Evolutionary conservation across 1,284 basidiomycete species (phyloP), one percentile per base, ranked within the genome.

Genomic region (Cryptococcus sp.): DNA sequence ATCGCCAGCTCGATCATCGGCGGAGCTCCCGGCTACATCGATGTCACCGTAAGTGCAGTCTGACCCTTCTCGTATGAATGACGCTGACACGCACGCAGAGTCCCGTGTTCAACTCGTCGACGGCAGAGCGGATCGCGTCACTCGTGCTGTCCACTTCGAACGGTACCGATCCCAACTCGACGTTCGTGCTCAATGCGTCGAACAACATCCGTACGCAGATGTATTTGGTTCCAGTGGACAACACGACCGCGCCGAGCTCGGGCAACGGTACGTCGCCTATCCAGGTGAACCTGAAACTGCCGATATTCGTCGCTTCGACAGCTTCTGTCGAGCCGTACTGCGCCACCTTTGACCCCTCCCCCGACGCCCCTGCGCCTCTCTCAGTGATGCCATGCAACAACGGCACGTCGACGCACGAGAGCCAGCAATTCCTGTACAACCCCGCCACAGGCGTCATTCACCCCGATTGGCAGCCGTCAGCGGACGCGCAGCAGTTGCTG

Each of bases 361-460:
- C 85, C 2, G 60, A 75, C 8, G 64, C 74, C 1, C 80, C 85
- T 0, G 78, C 81, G 11, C 81, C 83, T 6, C 77, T 88, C 66
- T 81, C 79, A 3, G 81, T 84, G 69, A 72, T 82, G 54, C 68
- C 65, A 15, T 88, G 86, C 65, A 60, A 69, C 8, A 59, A 67
- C 5, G 69, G 67, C 23, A 59, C 54, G 11, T 62, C 69, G 8
- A 53, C 64, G 3, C 81, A 83, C 61, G 77, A 74, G 67, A 86
- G 84, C 64, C 88, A 89, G 71, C 66, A 80, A 5, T 89, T 88
- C 73, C 72, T 81, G 20, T 88, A 83, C 66, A 79, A 86, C 61
- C 70, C 78, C 5, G 57, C 55, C 2, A 82, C 80, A 11, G 82
- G 84, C 10, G 76, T 76, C 27, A 71, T 89, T 58, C 78, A 78